Percentiles rank a stretch among this genome's conserved stretches.
Conservation (phyloP, 2,329 filamentous ascomycete species). For the Metarhizium guizhouense region DNA sequence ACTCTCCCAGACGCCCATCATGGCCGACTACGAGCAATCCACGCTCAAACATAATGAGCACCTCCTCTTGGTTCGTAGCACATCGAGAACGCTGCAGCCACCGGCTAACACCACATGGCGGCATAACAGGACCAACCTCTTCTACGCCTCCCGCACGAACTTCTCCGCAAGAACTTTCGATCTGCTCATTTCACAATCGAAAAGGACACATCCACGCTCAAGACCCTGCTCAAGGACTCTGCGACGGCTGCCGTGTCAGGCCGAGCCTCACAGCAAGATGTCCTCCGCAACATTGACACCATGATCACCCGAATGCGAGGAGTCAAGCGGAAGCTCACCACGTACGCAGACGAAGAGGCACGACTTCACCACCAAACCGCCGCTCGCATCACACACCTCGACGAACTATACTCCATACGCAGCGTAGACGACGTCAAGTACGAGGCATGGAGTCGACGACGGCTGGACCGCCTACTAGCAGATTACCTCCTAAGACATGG, state of each 20-base stretch:
- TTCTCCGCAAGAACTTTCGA: conserved; percentile 91
- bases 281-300: conserved; percentile 71
- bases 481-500: conserved; percentile 85
- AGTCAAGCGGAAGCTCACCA: conserved; percentile 78
- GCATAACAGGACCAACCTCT: conserved; percentile 75
- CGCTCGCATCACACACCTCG: conserved; percentile 70
- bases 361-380: conserved; percentile 66
- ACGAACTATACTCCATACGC: conserved; percentile 70
- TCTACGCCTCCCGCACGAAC: conserved; percentile 84
- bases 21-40: conserved; percentile 53
- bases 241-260: conserved; percentile 59
- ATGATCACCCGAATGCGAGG: conserved; percentile 81
- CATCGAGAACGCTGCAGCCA: background rate
- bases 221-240: conserved; percentile 51
- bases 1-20: conserved; percentile 16
- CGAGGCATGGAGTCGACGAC: conserved; percentile 75
- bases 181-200: conserved; percentile 70
- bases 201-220: conserved; percentile 56
- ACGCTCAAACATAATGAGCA: conserved; percentile 69
- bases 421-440: conserved; percentile 88
- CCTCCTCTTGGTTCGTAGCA: conserved; percentile 52
- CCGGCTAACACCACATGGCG: background rate
- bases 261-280: conserved; percentile 54
- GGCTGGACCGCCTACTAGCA: conserved; percentile 79
- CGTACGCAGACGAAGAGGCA: conserved; percentile 70